Evolutionary conservation across 805 yeast species (phyloP).

Genomic region (Zygosaccharomyces bailii): DNA sequence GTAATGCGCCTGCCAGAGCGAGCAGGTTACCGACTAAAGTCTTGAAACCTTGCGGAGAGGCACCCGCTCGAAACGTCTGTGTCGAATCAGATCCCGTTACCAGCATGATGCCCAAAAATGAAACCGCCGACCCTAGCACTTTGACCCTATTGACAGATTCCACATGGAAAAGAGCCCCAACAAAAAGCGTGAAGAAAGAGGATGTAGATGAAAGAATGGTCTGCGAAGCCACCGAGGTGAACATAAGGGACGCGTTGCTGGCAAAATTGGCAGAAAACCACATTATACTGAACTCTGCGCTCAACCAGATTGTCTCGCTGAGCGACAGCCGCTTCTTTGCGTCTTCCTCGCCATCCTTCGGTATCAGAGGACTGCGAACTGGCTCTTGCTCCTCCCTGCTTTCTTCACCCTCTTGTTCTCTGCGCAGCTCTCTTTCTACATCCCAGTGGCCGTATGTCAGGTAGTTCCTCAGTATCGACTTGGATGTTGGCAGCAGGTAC

Average conservation of each 20-base stretch:
- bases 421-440: slow-evolving; percentile 28
- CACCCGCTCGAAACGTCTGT: slow-evolving; percentile 11
- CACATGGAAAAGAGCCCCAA: slow-evolving; percentile 70
- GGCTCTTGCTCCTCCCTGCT: slow-evolving; percentile 2
- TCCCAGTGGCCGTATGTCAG: slow-evolving; percentile 30
- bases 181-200: slow-evolving; percentile 83
- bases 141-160: slow-evolving; percentile 67
- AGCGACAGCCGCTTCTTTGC: slow-evolving; percentile 29
- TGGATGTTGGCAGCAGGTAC: slow-evolving; percentile 62
- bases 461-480: slow-evolving; percentile 30
- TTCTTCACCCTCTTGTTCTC: slow-evolving; percentile 32
- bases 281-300: slow-evolving; percentile 76
- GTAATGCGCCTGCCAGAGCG: slow-evolving; percentile 81
- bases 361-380: slow-evolving; percentile 16
- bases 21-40: slow-evolving; percentile 66
- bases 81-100: slow-evolving; percentile 66
- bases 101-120: slow-evolving; percentile 74
- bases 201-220: slow-evolving; percentile 91
- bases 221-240: slow-evolving; percentile 91
- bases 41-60: slow-evolving; percentile 22
- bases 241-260: slow-evolving; percentile 81
- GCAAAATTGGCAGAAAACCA: slow-evolving; percentile 92
- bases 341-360: slow-evolving; percentile 14
- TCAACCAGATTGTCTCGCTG: slow-evolving; percentile 65
- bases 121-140: slow-evolving; percentile 62